Evolutionary conservation across 257 asterid genomes (phyloP).

Genomic region (Solanum tacnaense): DNA sequence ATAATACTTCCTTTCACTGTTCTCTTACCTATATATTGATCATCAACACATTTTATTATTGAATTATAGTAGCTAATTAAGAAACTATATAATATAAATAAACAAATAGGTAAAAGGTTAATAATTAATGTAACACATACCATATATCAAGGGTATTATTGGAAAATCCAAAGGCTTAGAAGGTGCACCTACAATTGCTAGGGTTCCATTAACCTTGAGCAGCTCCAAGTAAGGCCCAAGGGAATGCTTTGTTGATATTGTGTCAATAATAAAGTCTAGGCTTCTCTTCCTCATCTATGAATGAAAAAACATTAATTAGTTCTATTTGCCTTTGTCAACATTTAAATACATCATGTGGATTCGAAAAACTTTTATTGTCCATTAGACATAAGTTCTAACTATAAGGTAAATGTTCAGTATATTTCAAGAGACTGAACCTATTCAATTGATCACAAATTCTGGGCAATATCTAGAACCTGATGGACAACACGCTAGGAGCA

Average conservation of each 20-base stretch:
- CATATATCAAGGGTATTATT: conserved; percentile 57
- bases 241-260: conserved; percentile 61
- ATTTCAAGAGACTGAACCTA: not conserved
- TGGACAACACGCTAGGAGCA: too few species aligned
- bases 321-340: not conserved
- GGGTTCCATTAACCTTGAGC: conserved; percentile 59
- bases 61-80: not conserved
- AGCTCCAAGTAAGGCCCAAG: conserved; percentile 59
- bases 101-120: not conserved
- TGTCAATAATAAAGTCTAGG: conserved; percentile 57
- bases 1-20: conserved; percentile 71
- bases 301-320: not conserved
- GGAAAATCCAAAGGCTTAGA: conserved; percentile 70
- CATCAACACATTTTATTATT: not conserved
- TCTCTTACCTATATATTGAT: conserved; percentile 41
- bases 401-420: too few species aligned
- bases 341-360: not conserved
- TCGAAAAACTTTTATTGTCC: not conserved
- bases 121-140: conserved; percentile 6
- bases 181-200: conserved; percentile 70
- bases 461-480: not conserved
- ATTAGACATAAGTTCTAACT: not conserved
- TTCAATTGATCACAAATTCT: not conserved
- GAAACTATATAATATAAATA: not conserved
- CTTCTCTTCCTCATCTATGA: conserved; percentile 39